Percentiles rank a stretch among this genome's conserved stretches.
Conservation (phyloP, 495 filamentous ascomycete species). For the Talaromyces borbonicus region DNA sequence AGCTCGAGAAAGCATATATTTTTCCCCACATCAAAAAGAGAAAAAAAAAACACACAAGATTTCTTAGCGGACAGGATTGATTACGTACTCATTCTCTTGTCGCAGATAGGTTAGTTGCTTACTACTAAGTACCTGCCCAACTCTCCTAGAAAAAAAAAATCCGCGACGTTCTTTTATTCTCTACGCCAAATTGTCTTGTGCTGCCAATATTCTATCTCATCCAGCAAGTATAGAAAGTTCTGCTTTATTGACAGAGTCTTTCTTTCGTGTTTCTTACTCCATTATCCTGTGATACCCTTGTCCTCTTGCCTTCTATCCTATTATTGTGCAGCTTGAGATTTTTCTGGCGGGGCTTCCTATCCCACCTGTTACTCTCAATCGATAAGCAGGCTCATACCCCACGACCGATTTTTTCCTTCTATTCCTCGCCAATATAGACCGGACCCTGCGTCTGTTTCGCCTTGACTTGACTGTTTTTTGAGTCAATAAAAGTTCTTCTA, state of each 20-base stretch:
- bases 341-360: constrained; percentile 1
- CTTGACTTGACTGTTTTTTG: not conserved
- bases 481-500: not conserved
- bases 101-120: too few relatives aligned
- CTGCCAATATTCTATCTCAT: not conserved
- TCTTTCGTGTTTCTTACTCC: constrained; percentile 2
- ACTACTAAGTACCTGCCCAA: too few relatives aligned
- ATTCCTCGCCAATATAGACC: not conserved
- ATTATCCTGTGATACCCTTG: constrained; percentile 7
- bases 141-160: not conserved
- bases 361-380: not conserved
- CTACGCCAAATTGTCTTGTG: too few relatives aligned
- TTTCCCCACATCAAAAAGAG: too few relatives aligned
- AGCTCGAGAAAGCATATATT: not conserved
- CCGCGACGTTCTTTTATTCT: not conserved
- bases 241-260: not conserved
- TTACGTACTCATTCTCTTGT: constrained; percentile 4
- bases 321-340: constrained; percentile 7
- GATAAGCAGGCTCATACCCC: constrained; percentile 2
- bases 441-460: not conserved
- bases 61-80: constrained; percentile 1
- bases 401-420: constrained; percentile 11
- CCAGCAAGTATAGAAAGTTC: not conserved
- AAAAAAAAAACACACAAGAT: too few relatives aligned
- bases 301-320: not conserved